Evolutionary conservation across 345 rosid species (phyloP).

Genomic region (Corymbia maculata): DNA sequence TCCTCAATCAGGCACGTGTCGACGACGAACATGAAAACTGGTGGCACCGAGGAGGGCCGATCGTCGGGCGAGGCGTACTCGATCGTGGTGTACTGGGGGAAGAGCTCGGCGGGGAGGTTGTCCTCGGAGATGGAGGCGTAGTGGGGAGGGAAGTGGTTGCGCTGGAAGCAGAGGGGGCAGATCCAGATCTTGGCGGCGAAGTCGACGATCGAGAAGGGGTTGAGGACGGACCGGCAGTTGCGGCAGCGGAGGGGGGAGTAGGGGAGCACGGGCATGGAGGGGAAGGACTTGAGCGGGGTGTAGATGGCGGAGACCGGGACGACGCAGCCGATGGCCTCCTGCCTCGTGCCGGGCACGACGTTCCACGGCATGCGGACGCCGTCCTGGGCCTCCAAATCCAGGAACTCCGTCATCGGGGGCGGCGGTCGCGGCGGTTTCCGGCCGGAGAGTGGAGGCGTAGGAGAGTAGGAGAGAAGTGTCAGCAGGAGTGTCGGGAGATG

Average conservation of each 20-base stretch:
- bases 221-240: constrained; percentile 76
- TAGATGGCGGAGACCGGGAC: constrained; percentile 80
- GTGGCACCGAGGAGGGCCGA: constrained; percentile 28
- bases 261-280: constrained; percentile 53
- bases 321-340: constrained; percentile 56
- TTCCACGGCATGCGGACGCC: constrained; percentile 39
- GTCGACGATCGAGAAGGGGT: constrained; percentile 76
- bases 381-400: constrained; percentile 29
- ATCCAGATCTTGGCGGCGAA: constrained; percentile 80
- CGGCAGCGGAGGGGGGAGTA: constrained; percentile 93
- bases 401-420: constrained; percentile 21
- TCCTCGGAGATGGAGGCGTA: constrained; percentile 73
- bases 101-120: constrained; percentile 87
- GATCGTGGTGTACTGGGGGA: constrained; percentile 76
- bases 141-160: constrained; percentile 72
- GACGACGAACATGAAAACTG: constrained; percentile 69
- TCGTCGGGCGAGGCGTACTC: constrained; percentile 58
- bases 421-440: not conserved
- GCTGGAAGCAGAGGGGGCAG: constrained; percentile 90
- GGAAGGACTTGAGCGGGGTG: constrained; percentile 64
- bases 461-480: not conserved
- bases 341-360: constrained; percentile 28
- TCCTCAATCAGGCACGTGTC: constrained; percentile 86
- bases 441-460: not conserved
- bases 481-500: not conserved